Conservation (phyloP, 2,329 filamentous ascomycete species). For the Colletotrichum sp. region DNA sequence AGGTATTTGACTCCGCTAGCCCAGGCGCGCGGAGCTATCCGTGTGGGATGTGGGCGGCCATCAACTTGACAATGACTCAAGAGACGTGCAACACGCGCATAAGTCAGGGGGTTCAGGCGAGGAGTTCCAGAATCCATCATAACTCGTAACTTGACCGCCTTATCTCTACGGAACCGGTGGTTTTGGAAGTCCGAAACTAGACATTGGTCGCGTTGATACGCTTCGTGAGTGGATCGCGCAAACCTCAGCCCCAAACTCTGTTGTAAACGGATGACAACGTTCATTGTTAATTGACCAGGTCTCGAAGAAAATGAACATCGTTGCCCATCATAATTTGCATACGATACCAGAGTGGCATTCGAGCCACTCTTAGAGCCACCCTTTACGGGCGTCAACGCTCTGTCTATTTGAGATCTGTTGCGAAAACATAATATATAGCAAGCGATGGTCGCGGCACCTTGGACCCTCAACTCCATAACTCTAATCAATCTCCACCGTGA, state of each 20-base stretch:
- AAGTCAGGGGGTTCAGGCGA: neutral
- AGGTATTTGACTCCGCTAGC: neutral
- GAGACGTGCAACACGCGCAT: neutral
- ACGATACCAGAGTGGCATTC: neutral
- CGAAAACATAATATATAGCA: neutral
- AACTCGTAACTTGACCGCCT: neutral
- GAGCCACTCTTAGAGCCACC: rapidly evolving
- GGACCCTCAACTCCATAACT: neutral
- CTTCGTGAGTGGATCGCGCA: neutral
- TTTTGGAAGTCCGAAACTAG: neutral
- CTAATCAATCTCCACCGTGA: neutral
- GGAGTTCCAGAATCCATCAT: neutral
- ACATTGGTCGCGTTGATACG: neutral
- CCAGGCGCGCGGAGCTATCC: neutral
- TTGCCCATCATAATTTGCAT: neutral
- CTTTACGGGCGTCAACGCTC: neutral
- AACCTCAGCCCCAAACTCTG: neutral
- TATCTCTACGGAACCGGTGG: neutral
- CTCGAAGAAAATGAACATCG: neutral
- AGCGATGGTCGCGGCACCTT: neutral
- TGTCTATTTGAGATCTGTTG: neutral
- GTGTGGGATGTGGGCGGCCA: neutral
- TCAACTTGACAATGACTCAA: neutral
- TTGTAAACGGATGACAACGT: neutral
- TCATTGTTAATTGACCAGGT: neutral